These are phyloP conservation scores for Westerdykella ornata DNA, from an alignment of 2,329 filamentous ascomycete species.

Conservation along the genomic window DNA sequence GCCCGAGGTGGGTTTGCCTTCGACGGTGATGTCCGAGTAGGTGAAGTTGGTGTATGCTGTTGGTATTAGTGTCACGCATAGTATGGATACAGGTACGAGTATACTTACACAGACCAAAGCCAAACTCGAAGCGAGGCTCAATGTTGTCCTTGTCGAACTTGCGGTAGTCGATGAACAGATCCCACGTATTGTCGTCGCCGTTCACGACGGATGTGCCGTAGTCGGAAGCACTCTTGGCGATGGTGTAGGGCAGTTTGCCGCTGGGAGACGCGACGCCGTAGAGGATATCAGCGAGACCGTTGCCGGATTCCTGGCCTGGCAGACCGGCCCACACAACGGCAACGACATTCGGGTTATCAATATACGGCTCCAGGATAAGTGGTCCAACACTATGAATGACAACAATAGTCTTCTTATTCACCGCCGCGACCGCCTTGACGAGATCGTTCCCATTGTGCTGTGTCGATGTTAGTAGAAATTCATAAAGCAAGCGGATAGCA, in stretches of 20 bases:
- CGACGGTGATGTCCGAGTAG: conserved; percentile 30
- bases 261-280: conserved; percentile 41
- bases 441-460: conserved; percentile 38
- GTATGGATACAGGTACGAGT: background rate
- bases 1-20: conserved; percentile 17
- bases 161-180: conserved; percentile 43
- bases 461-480: too few relatives aligned
- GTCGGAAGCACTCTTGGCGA: conserved; percentile 29
- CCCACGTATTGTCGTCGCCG: conserved; percentile 34
- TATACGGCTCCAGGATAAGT: conserved; percentile 32
- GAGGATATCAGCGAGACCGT: conserved; percentile 42
- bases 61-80: background rate
- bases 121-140: conserved; percentile 40
- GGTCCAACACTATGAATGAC: conserved; percentile 37
- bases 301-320: conserved; percentile 43
- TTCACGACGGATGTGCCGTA: conserved; percentile 23
- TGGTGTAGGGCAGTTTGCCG: conserved; percentile 53
- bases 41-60: conserved; percentile 39
- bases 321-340: conserved; percentile 38
- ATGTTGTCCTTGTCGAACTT: conserved; percentile 40
- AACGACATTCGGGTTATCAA: conserved; percentile 34
- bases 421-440: conserved; percentile 33
- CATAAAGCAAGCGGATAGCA: conserved; percentile 7
- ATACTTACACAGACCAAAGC: conserved; percentile 38
- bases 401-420: conserved; percentile 36